Evolutionary conservation across 306 rosid species (phyloP).

Genomic region (Gynostemma pentaphyllum): DNA sequence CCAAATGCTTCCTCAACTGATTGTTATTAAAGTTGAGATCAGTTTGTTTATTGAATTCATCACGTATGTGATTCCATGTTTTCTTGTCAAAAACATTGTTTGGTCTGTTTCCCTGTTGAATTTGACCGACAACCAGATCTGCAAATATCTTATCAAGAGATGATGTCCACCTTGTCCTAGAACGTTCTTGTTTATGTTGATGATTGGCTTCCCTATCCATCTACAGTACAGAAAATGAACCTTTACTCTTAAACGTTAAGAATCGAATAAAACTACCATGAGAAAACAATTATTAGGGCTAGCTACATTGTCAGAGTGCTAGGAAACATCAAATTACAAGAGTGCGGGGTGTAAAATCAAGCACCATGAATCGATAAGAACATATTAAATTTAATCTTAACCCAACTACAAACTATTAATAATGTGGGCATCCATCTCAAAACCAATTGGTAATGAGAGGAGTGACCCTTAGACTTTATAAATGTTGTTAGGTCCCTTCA

Average conservation of each 20-base stretch:
- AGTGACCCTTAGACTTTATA: too few species aligned
- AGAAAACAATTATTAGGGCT: not conserved
- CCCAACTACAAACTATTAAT: too few species aligned
- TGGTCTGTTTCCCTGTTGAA: slow-evolving; percentile 67
- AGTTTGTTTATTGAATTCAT: slow-evolving; percentile 61
- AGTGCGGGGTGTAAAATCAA: not conserved
- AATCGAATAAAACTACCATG: too few species aligned
- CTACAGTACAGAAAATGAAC: slow-evolving; percentile 4
- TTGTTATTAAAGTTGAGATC: slow-evolving; percentile 80
- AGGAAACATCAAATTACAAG: not conserved
- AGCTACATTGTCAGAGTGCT: not conserved
- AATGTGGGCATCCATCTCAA: too few species aligned
- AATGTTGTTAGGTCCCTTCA: too few species aligned
- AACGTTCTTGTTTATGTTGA: slow-evolving; percentile 68
- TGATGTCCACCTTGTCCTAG: slow-evolving; percentile 91
- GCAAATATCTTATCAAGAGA: slow-evolving; percentile 81
- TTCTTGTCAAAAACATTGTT: slow-evolving; percentile 79
- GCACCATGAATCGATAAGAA: not conserved
- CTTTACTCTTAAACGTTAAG: not conserved
- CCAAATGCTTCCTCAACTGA: slow-evolving; percentile 84
- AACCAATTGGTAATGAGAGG: too few species aligned
- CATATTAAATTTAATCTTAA: too few species aligned
- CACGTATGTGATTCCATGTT: slow-evolving; percentile 74
- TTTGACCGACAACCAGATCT: slow-evolving; percentile 71
- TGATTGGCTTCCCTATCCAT: slow-evolving; percentile 49